These are phyloP conservation scores for Pseudogymnoascus sp. DNA, from an alignment of 2,329 filamentous ascomycete genomes.

Conservation along the genomic window DNA sequence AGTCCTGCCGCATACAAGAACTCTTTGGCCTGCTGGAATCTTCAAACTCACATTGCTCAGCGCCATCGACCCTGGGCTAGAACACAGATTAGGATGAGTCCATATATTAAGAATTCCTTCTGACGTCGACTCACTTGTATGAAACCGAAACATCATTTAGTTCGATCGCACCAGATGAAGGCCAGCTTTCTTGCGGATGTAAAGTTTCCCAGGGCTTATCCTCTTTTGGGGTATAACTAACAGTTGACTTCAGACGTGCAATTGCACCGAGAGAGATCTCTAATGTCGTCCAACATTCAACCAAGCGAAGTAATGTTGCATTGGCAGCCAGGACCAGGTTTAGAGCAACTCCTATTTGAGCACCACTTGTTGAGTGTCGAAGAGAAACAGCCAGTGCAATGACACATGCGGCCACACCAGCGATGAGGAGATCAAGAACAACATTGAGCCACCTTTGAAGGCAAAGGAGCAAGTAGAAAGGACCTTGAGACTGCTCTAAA, in stretches of 20 bases:
- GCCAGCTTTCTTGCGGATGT: constrained; percentile 27
- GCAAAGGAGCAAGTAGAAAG: constrained; percentile 47
- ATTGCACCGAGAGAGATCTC: constrained; percentile 53
- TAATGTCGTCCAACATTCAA: constrained; percentile 46
- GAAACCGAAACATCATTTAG: constrained; percentile 27
- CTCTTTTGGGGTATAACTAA: constrained; percentile 35
- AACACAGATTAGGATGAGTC: background rate
- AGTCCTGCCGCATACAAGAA: constrained; percentile 47
- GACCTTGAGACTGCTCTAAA: constrained; percentile 46
- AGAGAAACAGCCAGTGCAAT: constrained; percentile 18
- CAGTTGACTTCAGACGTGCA: constrained; percentile 45
- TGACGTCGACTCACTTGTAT: constrained; percentile 21
- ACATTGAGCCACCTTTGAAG: constrained; percentile 51
- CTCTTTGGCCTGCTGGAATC: constrained; percentile 41
- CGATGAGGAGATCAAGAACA: constrained; percentile 30
- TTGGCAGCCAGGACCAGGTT: constrained; percentile 22
- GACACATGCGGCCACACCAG: constrained; percentile 14
- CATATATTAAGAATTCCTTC: background rate
- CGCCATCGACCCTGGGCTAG: constrained; percentile 11
- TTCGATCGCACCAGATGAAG: constrained; percentile 27
- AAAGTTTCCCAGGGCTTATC: constrained; percentile 11
- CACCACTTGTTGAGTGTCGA: constrained; percentile 16
- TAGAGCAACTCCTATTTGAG: constrained; percentile 21
- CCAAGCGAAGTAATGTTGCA: constrained; percentile 20
- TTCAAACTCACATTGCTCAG: constrained; percentile 34